Base-by-base conservation (phyloP, 352 stramenopile species). In the Pythium dissotocum region DNA sequence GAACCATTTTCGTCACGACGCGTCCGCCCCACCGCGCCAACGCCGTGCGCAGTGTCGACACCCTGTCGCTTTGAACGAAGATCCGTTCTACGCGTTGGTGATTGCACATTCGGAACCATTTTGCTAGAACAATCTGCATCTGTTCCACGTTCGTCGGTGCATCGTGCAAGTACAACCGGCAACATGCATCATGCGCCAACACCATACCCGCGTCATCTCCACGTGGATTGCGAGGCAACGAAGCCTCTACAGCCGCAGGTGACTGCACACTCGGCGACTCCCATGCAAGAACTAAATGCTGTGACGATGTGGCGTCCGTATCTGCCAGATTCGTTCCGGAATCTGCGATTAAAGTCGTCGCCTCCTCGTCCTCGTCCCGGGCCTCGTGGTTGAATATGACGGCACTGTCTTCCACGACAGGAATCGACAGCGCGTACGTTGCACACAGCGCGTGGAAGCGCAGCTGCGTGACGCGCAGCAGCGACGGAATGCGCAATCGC, bases 141-240 rank as follows among this genome's bases (percentile, higher is more conserved):
- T 49, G 24, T 9, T 24, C 53, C 12, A 21, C 8, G 18, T 6
- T 13, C n/a, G 38, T 68, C 26, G 42, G 62, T 30, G 42, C 33
- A 18, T 53, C 32, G 16, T 24, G 9, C 26, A 49, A 21, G 28
- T 59, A 33, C 30, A 8, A 26, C 9, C 4, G 13, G 54, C n/a
- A 61, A 33, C 16, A 38, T 30, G 54, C 35, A 9, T 26, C 36
- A 40, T 18, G 61, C 14, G 61, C 6, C 52, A 82, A 73, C 51
- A 79, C 35, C 63, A 70, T 77, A 12, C 28, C 28, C 28, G 18
- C 53, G 40, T 77, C 59, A 24, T 87, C 79, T 2, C 59, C 42
- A 5, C 57, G 68, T 24, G 87, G 58, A 71, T 71, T 77, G 68
- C 59, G 78, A 14, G 78, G 71, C 46, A 62, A 70, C 56, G 61